Evolutionary conservation across 108 stramenopile genomes (phyloP).

Genomic region (Parietichytrium sp.): DNA sequence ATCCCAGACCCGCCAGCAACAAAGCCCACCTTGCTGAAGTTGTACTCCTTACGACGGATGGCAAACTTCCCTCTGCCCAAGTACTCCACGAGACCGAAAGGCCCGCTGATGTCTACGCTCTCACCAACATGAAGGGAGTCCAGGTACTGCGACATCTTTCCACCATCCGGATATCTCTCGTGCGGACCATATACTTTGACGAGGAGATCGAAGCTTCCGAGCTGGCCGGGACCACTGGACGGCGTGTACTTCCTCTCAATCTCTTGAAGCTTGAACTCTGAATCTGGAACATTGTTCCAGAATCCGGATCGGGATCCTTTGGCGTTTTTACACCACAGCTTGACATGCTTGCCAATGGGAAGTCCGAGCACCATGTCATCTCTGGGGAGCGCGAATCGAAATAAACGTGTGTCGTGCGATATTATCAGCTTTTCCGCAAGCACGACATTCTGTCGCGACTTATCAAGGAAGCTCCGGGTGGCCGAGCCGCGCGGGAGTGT

Average conservation of each 20-base stretch:
- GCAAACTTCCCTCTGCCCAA: slow-evolving; percentile 82
- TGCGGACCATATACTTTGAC: slow-evolving; percentile 62
- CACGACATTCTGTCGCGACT: not conserved
- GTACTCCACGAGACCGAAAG: slow-evolving; percentile 88
- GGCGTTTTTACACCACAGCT: slow-evolving; percentile 75
- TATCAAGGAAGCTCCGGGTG: too few relatives aligned
- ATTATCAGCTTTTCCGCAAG: slow-evolving; percentile 63
- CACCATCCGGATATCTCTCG: slow-evolving; percentile 50
- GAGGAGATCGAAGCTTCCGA: slow-evolving; percentile 85
- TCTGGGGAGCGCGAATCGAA: slow-evolving; percentile 87
- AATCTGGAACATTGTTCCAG: slow-evolving; percentile 23
- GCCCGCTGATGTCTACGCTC: slow-evolving; percentile 73
- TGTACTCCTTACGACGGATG: slow-evolving; percentile 76
- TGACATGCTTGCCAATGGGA: slow-evolving; percentile 94
- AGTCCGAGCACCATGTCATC: slow-evolving; percentile 86
- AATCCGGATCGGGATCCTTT: slow-evolving; percentile 42
- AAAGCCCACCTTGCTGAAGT: slow-evolving; percentile 77
- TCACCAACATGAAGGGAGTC: slow-evolving; percentile 48
- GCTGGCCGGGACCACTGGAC: slow-evolving; percentile 75
- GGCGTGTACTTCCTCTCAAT: slow-evolving; percentile 99
- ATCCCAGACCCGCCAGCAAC: slow-evolving; percentile 97
- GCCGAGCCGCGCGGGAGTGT: too few relatives aligned
- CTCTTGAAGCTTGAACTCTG: slow-evolving; percentile 86
- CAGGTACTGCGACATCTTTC: slow-evolving; percentile 46
- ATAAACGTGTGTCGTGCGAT: slow-evolving; percentile 84